Percentiles rank a stretch among this genome's conserved stretches.
Evolutionary conservation across 2,329 filamentous ascomycete genomes (phyloP).

Genomic region (Thelonectria olida): DNA sequence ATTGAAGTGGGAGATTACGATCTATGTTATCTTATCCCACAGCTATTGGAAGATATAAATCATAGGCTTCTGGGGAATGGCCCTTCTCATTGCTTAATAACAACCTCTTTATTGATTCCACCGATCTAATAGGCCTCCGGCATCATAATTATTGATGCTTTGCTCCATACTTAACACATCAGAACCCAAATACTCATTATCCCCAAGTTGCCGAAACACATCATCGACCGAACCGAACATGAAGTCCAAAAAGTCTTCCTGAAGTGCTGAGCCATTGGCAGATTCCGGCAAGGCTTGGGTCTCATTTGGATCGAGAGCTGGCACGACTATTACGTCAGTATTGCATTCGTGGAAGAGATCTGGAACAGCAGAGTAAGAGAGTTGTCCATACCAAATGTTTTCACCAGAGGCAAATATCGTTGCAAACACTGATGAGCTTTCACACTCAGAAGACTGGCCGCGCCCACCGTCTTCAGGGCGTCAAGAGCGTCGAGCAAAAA

Average conservation of each 20-base stretch:
- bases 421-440: slow-evolving; percentile 36
- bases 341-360: background rate
- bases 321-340: background rate
- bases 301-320: background rate
- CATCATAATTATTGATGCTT: slow-evolving; percentile 10
- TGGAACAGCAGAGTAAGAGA: background rate
- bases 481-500: slow-evolving; percentile 25
- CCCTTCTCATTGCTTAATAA: too few species aligned
- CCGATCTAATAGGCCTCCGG: background rate
- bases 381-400: slow-evolving; percentile 17
- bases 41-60: too few species aligned
- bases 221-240: slow-evolving; percentile 21
- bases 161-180: slow-evolving; percentile 17
- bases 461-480: slow-evolving; percentile 27
- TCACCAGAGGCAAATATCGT: slow-evolving; percentile 28
- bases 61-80: too few species aligned
- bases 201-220: slow-evolving; percentile 15
- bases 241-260: slow-evolving; percentile 20
- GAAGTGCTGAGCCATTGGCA: background rate
- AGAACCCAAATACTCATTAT: slow-evolving; percentile 13
- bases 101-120: background rate
- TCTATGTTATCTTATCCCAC: too few species aligned
- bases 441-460: slow-evolving; percentile 33
- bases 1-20: too few species aligned
- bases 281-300: background rate